phyloP scores from a whole-genome alignment of 2,329 filamentous ascomycete species.

The Teratosphaeria viscida region DNA sequence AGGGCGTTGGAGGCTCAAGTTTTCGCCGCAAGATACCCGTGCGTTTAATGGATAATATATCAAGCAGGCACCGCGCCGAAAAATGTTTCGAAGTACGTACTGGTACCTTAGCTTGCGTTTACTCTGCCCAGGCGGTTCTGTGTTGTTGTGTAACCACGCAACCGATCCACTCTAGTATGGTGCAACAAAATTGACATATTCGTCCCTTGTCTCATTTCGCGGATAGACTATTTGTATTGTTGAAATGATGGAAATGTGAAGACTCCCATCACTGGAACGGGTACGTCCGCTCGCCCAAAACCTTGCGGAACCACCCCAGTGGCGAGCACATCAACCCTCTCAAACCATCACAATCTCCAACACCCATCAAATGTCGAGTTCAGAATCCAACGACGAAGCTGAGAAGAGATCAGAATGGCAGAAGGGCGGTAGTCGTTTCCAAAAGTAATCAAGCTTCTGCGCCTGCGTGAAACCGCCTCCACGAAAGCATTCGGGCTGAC shows the following conservation, averaged over 20 bases:
- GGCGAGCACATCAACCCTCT: not conserved
- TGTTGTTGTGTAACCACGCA: not conserved
- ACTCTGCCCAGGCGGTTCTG: not conserved
- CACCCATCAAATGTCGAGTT: slow-evolving; percentile 3
- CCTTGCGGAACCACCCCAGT: not conserved
- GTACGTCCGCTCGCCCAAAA: not conserved
- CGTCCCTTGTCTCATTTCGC: too few species aligned
- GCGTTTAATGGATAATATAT: not conserved
- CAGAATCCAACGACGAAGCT: not conserved
- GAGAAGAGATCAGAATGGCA: slow-evolving; percentile 21
- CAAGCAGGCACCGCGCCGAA: not conserved
- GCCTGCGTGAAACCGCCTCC: not conserved
- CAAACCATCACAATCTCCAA: not conserved
- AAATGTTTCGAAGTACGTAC: not conserved
- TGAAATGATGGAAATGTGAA: not conserved
- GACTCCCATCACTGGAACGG: not conserved
- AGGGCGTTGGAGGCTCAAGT: not conserved
- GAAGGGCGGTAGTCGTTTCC: slow-evolving; percentile 29
- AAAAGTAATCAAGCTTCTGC: slow-evolving; percentile 22
- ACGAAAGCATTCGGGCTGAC: not conserved
- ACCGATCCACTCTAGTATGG: not conserved
- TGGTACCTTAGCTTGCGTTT: too few species aligned
- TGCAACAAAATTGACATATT: too few species aligned
- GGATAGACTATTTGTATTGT: too few species aligned
- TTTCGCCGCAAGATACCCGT: not conserved